Evolutionary conservation across 2,329 filamentous ascomycete genomes (phyloP), one percentile per base, ranked within the genome.

Genomic region (Claviceps sp.): DNA sequence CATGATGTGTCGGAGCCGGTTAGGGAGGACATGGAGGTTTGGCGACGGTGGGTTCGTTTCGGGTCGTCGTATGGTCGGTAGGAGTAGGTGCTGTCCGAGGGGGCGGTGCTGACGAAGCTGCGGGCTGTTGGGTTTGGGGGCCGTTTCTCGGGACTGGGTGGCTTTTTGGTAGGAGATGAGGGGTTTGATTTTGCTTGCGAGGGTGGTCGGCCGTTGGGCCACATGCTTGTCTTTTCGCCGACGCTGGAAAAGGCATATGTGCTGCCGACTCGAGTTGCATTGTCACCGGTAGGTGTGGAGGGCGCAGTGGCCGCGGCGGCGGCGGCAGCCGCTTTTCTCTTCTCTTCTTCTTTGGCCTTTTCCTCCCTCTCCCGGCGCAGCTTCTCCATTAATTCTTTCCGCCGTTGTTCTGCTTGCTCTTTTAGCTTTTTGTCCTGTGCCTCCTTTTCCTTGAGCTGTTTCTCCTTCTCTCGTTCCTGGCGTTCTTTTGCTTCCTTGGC

Each of bases 1-100:
- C 91, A 96, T 0, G 89, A 95, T 14, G 85, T 86, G 61, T 95
- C 89, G 16, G 89, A 95, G 60, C 65, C 67, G 7, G 84, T 82
- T 24, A 84, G 73, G 0, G 85, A 85, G 30, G 85, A 83, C 17
- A 78, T 73, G n/a, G 85, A 84, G 53, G 78, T 79, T 55, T 77
- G 80, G 56, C 80, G 77, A 17, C 80, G 77, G 17, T 66, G 64
- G 8, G 76, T 73, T 50, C 73, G 73, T 61, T 77, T 81, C 2
- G 83, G 77, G 58, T 80, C 77, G 63, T 91, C 86, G 65, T 90
- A 90, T 1, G 87, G 85, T 48, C 86, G 81, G 67, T 81, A 90
- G 1, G 86, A 89, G 65, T 85, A 82, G 3, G 75, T 73, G 56
- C 84, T 80, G 49, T 85, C 81, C 48, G 85, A 79, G 48, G 85